Evolutionary conservation across 2,329 filamentous ascomycete species (phyloP).

Genomic region (Colletotrichum sp.): DNA sequence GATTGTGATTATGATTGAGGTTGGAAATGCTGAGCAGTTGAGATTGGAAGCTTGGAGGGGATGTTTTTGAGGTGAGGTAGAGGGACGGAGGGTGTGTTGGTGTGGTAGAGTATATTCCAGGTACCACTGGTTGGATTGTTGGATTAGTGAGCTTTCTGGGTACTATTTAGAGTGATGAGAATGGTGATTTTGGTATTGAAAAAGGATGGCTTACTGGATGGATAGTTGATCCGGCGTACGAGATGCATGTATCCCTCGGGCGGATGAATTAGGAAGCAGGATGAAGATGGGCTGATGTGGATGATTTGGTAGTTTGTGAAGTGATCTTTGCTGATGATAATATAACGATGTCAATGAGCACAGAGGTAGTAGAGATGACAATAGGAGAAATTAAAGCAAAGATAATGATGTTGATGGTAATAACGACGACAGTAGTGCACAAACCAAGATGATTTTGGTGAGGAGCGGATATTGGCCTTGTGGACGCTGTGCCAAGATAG

Average conservation of each 20-base stretch:
- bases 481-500: too few species aligned
- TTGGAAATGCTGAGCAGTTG: neutral
- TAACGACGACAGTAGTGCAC: too few species aligned
- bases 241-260: neutral
- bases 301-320: too few species aligned
- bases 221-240: neutral
- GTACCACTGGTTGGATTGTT: neutral
- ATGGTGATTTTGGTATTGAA: neutral
- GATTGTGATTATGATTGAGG: neutral
- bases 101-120: neutral
- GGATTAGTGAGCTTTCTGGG: neutral
- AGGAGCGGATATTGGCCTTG: too few species aligned
- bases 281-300: too few species aligned
- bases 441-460: too few species aligned
- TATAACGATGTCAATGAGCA: too few species aligned
- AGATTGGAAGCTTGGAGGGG: fast-evolving
- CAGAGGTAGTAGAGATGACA: fast-evolving
- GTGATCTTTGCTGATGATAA: too few species aligned
- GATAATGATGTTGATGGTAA: too few species aligned
- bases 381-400: fast-evolving
- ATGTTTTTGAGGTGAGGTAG: neutral
- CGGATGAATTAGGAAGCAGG: too few species aligned
- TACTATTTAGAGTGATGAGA: neutral
- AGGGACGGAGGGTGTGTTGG: neutral
- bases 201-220: neutral